phyloP scores from a whole-genome alignment of 2,329 filamentous ascomycete genomes.

The Apiospora pterosperma region DNA sequence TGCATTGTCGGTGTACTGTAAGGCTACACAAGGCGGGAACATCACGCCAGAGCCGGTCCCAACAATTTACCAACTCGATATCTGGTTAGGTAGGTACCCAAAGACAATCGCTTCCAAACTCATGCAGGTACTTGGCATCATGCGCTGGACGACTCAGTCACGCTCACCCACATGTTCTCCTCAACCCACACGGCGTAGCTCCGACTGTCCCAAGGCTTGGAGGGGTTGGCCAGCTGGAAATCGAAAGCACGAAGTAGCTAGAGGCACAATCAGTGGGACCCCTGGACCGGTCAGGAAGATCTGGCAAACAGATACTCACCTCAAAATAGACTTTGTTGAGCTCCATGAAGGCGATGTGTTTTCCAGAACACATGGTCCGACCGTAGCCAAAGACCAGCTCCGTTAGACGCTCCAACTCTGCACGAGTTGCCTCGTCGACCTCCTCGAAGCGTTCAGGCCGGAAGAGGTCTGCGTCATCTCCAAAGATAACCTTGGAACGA shows the following conservation, averaged over 20 bases:
- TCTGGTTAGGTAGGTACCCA: background rate
- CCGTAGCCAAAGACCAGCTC: conserved; percentile 35
- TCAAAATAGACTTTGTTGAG: conserved; percentile 37
- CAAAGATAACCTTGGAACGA: conserved; percentile 23
- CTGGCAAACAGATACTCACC: conserved; percentile 21
- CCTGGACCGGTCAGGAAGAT: background rate
- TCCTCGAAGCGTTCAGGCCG: conserved; percentile 40
- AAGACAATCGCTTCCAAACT: background rate
- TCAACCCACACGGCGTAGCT: conserved; percentile 27
- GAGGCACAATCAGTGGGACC: background rate
- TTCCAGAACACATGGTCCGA: conserved; percentile 34
- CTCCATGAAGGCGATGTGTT: conserved; percentile 36
- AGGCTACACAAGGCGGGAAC: background rate
- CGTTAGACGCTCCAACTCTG: conserved; percentile 25
- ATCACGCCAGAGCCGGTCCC: background rate
- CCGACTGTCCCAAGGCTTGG: conserved; percentile 14
- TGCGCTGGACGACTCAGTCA: conserved; percentile 10
- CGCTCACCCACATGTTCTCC: conserved; percentile 24
- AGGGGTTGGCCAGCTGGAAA: conserved; percentile 19
- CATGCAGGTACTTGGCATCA: background rate
- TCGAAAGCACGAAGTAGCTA: conserved; percentile 18
- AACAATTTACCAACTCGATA: background rate
- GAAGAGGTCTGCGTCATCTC: conserved; percentile 32
- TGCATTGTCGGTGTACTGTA: background rate
- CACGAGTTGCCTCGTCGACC: conserved; percentile 21